These are phyloP conservation scores for Ascochyta fabae DNA, from an alignment of 2,329 filamentous ascomycete genomes.

Conservation along the genomic window DNA sequence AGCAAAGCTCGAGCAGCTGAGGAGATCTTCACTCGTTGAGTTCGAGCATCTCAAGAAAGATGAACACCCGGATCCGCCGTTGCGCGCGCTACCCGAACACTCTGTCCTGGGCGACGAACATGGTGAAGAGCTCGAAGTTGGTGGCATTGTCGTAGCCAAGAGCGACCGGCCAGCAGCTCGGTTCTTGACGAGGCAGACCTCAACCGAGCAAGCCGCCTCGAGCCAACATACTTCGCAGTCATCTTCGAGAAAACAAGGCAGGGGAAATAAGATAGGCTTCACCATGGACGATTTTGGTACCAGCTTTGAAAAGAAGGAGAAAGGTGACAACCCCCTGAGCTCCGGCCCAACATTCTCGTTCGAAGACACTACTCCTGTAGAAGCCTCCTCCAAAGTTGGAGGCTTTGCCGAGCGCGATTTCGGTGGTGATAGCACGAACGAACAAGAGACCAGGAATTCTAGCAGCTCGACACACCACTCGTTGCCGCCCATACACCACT, in stretches of 20 bases:
- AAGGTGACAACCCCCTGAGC: background rate
- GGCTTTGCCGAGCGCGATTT: conserved; percentile 14
- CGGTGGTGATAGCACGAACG: conserved; percentile 11
- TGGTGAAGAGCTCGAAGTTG: conserved; percentile 17
- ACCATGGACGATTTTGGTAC: conserved; percentile 29
- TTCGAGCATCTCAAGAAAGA: conserved; percentile 49
- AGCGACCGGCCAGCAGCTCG: conserved; percentile 14
- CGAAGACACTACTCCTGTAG: conserved; percentile 9
- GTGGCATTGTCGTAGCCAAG: conserved; percentile 13
- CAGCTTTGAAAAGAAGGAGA: conserved; percentile 14
- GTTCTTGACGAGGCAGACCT: conserved; percentile 5
- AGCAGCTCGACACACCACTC: background rate
- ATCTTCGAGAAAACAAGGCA: conserved; percentile 13
- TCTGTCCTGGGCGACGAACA: conserved; percentile 30
- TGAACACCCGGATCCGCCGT: conserved; percentile 38
- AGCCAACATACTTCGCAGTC: conserved; percentile 9
- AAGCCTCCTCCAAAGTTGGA: conserved; percentile 5
- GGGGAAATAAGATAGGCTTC: conserved; percentile 27
- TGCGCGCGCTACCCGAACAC: conserved; percentile 47
- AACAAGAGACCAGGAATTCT: conserved; percentile 2
- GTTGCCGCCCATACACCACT: background rate
- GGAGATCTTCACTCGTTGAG: conserved; percentile 53
- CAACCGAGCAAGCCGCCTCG: conserved; percentile 3
- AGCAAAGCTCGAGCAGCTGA: conserved; percentile 55
- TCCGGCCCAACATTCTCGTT: conserved; percentile 8